Percentiles rank a stretch among this genome's conserved stretches.
Evolutionary conservation across 164 flowering plant genomes (phyloP).

Genomic region (Vitis cinerea): DNA sequence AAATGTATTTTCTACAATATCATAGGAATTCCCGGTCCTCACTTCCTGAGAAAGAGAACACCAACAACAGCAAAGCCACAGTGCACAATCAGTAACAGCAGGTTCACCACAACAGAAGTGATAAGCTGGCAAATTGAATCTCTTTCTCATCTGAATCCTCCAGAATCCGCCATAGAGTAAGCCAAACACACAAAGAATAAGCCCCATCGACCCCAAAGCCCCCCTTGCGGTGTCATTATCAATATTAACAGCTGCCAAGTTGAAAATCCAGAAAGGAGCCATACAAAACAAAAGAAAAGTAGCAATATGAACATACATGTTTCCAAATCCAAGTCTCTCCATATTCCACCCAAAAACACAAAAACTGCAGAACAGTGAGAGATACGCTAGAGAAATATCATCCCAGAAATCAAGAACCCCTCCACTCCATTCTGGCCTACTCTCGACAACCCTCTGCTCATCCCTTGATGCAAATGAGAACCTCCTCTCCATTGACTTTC

Average conservation of each 20-base stretch:
- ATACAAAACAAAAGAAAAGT: slow-evolving; percentile 79
- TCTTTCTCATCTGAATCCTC: slow-evolving; percentile 96
- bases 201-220: slow-evolving; percentile 58
- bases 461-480: slow-evolving; percentile 66
- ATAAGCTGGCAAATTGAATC: slow-evolving; percentile 69
- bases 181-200: slow-evolving; percentile 75
- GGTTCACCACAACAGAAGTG: slow-evolving; percentile 63
- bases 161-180: slow-evolving; percentile 96
- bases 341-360: slow-evolving; percentile 99
- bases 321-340: slow-evolving; percentile 96
- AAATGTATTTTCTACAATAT: slow-evolving; percentile 66
- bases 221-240: slow-evolving; percentile 58
- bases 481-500: slow-evolving; percentile 53
- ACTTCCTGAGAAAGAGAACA: slow-evolving; percentile 96
- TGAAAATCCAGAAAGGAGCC: slow-evolving; percentile 92
- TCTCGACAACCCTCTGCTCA: slow-evolving; percentile 41
- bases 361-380: slow-evolving; percentile 78
- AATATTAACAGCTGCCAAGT: slow-evolving; percentile 77
- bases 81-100: slow-evolving; percentile 62
- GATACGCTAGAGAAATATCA: slow-evolving; percentile 74
- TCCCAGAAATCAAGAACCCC: slow-evolving; percentile 90
- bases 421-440: slow-evolving; percentile 76
- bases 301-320: slow-evolving; percentile 93
- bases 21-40: slow-evolving; percentile 77
- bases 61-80: slow-evolving; percentile 96